Conservation (phyloP, 2,329 filamentous ascomycete species). For the Ceratocystis albifundus region DNA sequence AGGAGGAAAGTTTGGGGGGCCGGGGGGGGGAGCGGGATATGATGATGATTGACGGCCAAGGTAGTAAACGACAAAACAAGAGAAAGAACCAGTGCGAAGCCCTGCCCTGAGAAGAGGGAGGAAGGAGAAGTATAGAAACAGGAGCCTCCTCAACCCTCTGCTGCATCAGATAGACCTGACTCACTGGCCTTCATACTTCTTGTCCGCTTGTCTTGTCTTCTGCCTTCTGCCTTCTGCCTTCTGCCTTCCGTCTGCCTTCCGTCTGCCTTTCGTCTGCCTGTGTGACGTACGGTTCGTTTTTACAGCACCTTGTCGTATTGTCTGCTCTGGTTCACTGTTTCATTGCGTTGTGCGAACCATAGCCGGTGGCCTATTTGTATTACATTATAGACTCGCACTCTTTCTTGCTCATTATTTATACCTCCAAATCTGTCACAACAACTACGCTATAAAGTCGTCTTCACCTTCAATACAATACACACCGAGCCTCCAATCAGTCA, state of each 20-base stretch:
- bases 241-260: too few relatives aligned
- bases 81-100: neutral
- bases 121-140: neutral
- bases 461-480: neutral
- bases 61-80: neutral
- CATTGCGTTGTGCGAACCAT: neutral
- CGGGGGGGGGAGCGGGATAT: neutral
- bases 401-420: neutral
- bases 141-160: neutral
- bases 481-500: neutral
- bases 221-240: neutral
- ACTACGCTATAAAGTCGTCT: neutral
- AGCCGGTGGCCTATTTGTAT: neutral
- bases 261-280: neutral
- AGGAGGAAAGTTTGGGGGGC: neutral
- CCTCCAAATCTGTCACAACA: neutral
- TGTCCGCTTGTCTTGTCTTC: neutral
- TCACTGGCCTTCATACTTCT: neutral
- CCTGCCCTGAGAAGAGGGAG: neutral
- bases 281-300: neutral
- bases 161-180: neutral
- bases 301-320: neutral
- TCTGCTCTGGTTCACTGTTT: neutral
- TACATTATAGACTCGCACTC: neutral
- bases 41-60: conserved; percentile 7